phyloP scores from a whole-genome alignment of 2,329 filamentous ascomycete species.

The Orbilia oligospora region DNA sequence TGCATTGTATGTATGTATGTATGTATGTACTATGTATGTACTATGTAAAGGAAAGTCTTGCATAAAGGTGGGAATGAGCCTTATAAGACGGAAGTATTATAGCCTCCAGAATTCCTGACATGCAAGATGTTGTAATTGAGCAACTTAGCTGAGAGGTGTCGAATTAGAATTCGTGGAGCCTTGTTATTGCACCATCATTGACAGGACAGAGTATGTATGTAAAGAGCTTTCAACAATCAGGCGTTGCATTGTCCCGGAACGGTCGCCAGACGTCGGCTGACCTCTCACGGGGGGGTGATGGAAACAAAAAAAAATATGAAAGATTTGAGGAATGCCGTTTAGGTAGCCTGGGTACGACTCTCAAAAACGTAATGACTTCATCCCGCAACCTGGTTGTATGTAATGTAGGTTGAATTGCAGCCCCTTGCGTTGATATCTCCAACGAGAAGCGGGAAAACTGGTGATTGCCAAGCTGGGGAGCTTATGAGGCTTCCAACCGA shows the following conservation, averaged over 20 bases:
- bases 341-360: conserved; percentile 8
- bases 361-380: conserved; percentile 48
- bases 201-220: background rate
- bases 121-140: conserved; percentile 59
- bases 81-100: conserved; percentile 51
- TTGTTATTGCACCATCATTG: conserved; percentile 52
- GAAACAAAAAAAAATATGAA: conserved; percentile 25
- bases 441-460: conserved; percentile 42
- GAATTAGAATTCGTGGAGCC: conserved; percentile 49
- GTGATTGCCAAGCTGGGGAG: conserved; percentile 30
- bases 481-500: conserved; percentile 42
- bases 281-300: conserved; percentile 9
- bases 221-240: conserved; percentile 16
- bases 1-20: background rate
- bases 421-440: conserved; percentile 52
- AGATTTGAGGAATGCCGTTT: conserved; percentile 39
- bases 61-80: conserved; percentile 49
- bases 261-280: conserved; percentile 37
- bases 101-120: conserved; percentile 46
- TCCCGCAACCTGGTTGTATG: conserved; percentile 35
- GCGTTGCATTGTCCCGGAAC: conserved; percentile 5
- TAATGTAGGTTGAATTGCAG: conserved; percentile 8
- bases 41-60: conserved; percentile 51
- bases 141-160: conserved; percentile 34
- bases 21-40: too few species aligned